phyloP scores from a whole-genome alignment of 208 protist species.

The Naegleria gruberi region DNA sequence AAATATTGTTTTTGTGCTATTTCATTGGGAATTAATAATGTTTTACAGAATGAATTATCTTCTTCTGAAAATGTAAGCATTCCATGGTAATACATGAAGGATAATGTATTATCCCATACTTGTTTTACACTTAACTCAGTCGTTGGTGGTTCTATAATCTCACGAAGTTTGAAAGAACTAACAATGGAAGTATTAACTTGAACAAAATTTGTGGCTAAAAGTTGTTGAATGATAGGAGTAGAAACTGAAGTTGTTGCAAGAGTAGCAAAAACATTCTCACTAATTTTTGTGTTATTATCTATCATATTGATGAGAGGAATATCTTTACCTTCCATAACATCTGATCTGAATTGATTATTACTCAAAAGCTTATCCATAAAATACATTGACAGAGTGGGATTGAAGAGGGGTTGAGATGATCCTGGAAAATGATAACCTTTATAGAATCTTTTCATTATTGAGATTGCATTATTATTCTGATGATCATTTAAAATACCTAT shows the following conservation, averaged over 20 bases:
- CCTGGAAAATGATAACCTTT: slow-evolving; percentile 1
- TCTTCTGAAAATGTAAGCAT: neutral
- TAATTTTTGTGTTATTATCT: neutral
- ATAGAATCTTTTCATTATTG: neutral
- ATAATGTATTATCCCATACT: neutral
- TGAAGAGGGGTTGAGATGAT: neutral
- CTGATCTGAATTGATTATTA: neutral
- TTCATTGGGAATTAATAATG: too few species aligned
- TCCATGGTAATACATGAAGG: neutral
- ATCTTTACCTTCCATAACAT: neutral
- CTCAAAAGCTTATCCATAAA: neutral
- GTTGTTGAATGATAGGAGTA: neutral
- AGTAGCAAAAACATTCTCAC: neutral
- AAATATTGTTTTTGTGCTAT: too few species aligned
- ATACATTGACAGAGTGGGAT: neutral
- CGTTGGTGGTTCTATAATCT: neutral
- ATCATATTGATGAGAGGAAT: neutral
- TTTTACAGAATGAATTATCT: too few species aligned
- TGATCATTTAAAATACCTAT: neutral
- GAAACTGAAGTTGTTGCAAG: neutral
- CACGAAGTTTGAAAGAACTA: neutral
- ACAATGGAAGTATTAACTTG: neutral
- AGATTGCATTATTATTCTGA: neutral
- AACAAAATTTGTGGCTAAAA: neutral
- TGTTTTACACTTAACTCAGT: neutral